Base-by-base conservation (phyloP, 768 basidiomycete genomes). In the Suillus cothurnatus region DNA sequence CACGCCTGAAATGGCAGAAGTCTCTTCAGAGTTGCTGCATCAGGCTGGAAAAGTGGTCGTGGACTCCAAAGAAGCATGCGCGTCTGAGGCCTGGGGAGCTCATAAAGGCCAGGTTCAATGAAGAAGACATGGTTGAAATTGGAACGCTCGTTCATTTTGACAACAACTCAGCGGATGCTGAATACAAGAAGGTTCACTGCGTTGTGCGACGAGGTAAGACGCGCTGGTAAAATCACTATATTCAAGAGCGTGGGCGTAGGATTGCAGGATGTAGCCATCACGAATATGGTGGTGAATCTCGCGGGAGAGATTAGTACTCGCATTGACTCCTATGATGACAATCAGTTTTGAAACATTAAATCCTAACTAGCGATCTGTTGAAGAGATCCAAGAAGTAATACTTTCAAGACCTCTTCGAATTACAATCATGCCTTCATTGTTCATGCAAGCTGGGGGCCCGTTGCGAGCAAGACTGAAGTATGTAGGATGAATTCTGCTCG, bases 221-320 rank as follows among this genome's bases (percentile, higher is more conserved):
- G 12, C 31, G 67, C 73, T 4, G 86, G 85, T 1, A 81, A 83
- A 1, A 81, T 95, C 14, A 92, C 89, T 1, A 82, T 96, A 34
- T 95, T 94, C 84, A 96, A 95, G 77, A 92, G 90, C 0, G 95
- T 96, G 6, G 94, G 95, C 2, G 76, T 95, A 7, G 93, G 91
- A 1, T 76, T 93, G n/a, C 94, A 96, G 71, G 95, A 97, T 68
- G 91, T 93, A 6, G 91, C 89, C 0, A 92, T 96, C 64, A 88
- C 93, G 12, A 81, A 78, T 62, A 84, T 89, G 3, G 86, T 94
- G 1, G 83, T 94, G 2, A 76, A 83, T 5, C 81, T 81, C 61
- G 93, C 94, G 2, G 78, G 86, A 69, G 71, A 78, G 61, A 76
- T 82, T 70, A 92, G 93, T 9, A 85, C 78, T 0, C 62, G 70